A percentile compares a stretch with the other conserved stretches of the same genome.
Conservation (phyloP, 2,329 filamentous ascomycete genomes). For the Aphanoascus verrucosus region DNA sequence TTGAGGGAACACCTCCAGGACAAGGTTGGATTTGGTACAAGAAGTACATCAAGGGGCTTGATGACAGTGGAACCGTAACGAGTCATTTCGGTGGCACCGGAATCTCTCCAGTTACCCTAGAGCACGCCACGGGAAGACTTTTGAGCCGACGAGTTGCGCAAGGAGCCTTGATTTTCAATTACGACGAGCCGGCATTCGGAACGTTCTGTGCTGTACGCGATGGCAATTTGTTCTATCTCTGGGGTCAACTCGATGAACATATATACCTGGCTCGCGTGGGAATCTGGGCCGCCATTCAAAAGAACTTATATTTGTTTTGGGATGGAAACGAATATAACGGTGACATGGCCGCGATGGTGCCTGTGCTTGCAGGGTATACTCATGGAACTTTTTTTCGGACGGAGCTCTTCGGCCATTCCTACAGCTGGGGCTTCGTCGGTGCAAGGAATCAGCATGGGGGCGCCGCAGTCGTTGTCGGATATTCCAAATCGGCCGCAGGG, state of each 20-base stretch:
- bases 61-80: neutral
- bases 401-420: slow-evolving; percentile 14
- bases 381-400: slow-evolving; percentile 12
- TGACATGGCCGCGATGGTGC: slow-evolving; percentile 4
- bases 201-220: slow-evolving; percentile 14
- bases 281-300: slow-evolving; percentile 9
- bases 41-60: slow-evolving; percentile 5
- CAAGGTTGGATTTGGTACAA: slow-evolving; percentile 15
- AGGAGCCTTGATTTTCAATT: slow-evolving; percentile 7
- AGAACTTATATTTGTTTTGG: slow-evolving; percentile 14
- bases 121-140: slow-evolving; percentile 8
- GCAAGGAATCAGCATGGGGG: neutral
- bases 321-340: slow-evolving; percentile 12
- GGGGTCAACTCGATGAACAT: slow-evolving; percentile 12
- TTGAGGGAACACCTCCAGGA: slow-evolving; percentile 8
- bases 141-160: slow-evolving; percentile 4
- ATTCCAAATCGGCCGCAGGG: slow-evolving; percentile 8
- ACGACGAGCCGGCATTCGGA: slow-evolving; percentile 14
- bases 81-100: slow-evolving; percentile 11
- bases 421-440: slow-evolving; percentile 15
- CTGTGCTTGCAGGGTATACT: slow-evolving; percentile 13
- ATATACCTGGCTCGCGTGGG: slow-evolving; percentile 15
- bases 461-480: slow-evolving; percentile 11
- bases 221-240: slow-evolving; percentile 13
- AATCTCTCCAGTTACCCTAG: slow-evolving; percentile 11